These are phyloP conservation scores for Poa pratensis DNA, from an alignment of 176 grass and related monocot species.

Conservation along the genomic window DNA sequence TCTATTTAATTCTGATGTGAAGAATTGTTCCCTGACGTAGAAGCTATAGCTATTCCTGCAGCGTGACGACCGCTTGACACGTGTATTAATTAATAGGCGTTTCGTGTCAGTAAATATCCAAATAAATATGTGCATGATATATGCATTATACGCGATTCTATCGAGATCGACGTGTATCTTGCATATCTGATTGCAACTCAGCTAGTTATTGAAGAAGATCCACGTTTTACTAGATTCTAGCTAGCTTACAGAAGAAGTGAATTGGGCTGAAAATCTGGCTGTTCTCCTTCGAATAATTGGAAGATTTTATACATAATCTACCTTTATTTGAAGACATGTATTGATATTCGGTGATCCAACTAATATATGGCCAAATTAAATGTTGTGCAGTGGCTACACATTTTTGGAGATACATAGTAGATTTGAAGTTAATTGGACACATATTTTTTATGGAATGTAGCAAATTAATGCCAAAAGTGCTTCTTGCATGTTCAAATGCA, in stretches of 20 bases:
- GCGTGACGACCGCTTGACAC: neutral
- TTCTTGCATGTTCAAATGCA: neutral
- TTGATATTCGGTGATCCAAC: neutral
- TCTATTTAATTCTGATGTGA: neutral
- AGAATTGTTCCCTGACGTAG: neutral
- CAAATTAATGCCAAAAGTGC: neutral
- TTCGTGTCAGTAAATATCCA: neutral
- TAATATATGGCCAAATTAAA: neutral
- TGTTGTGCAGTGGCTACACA: neutral
- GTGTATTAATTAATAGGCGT: conserved; percentile 6
- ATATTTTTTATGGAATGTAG: neutral
- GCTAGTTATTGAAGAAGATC: neutral
- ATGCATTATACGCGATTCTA: neutral
- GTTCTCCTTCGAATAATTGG: neutral
- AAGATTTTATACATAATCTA: neutral
- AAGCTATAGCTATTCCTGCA: neutral
- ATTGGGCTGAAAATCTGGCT: neutral
- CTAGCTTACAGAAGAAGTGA: neutral
- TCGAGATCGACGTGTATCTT: neutral
- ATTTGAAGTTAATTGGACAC: neutral
- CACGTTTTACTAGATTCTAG: neutral
- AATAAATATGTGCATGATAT: too few relatives aligned
- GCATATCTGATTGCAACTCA: neutral
- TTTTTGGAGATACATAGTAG: neutral
- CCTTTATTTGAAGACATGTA: neutral